Percentiles rank a stretch among this genome's conserved stretches.
Conservation (phyloP, 2,329 filamentous ascomycete species). For the Calonectria multiphialidica region DNA sequence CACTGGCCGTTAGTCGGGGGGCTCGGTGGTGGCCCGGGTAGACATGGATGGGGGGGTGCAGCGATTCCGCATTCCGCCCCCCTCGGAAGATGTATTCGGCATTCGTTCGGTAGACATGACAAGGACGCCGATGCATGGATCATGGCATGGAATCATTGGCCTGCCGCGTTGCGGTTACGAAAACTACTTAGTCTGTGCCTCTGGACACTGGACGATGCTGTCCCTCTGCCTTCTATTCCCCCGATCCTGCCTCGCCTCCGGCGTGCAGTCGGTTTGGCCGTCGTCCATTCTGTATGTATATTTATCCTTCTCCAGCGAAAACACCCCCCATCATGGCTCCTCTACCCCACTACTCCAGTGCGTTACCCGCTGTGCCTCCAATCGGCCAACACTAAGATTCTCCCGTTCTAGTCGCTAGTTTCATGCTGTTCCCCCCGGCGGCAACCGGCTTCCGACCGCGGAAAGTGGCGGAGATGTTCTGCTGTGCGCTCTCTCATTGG, state of each 20-base stretch:
- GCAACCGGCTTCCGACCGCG: conserved; percentile 25
- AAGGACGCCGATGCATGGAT: background rate
- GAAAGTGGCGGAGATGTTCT: conserved; percentile 22
- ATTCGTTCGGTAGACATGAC: conserved; percentile 25
- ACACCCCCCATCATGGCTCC: background rate
- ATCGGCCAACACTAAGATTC: background rate
- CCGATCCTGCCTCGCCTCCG: background rate
- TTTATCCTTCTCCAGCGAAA: conserved; percentile 10
- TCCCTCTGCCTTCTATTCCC: background rate
- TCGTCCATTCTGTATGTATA: background rate
- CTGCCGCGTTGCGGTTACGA: background rate
- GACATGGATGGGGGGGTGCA: conserved; percentile 14
- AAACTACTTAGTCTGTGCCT: conserved; percentile 9
- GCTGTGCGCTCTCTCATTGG: background rate
- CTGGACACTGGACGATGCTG: background rate
- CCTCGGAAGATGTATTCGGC: conserved; percentile 43
- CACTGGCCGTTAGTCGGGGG: conserved; percentile 25
- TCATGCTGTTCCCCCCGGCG: background rate
- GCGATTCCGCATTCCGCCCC: conserved; percentile 28
- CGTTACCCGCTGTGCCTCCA: background rate
- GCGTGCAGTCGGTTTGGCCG: background rate
- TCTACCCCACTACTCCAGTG: background rate
- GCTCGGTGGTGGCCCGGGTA: conserved; percentile 23
- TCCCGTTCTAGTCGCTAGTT: background rate
- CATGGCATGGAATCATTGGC: background rate